Evolutionary conservation across 2,329 filamentous ascomycete species (phyloP), one percentile per base, ranked within the genome.

Genomic region (Pestalotiopsis sp.): DNA sequence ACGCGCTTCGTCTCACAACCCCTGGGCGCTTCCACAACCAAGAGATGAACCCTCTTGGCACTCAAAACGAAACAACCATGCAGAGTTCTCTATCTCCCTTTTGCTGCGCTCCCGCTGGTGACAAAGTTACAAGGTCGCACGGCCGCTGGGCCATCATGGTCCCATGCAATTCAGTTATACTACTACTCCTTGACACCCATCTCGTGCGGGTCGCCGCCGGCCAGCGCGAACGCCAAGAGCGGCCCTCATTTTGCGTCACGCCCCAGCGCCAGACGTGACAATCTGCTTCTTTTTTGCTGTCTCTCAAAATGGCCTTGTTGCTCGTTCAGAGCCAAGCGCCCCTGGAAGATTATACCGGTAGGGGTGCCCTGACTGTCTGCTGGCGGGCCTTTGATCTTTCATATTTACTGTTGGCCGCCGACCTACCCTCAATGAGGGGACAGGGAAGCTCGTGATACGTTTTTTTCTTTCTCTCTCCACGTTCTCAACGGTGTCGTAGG

Each of bases 21-120:
- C 63, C 49, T 52, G 61, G 27, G 17, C 13, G 12, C 27, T 65
- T 25, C 63, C n/a, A 25, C 20, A 38, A 65, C 45, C 36, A 65
- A 57, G 49, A 49, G 45, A 55, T 36, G 41, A 52, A 55, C 63
- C 49, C 38, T 64, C 63, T 65, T 65, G 63, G 63, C 63, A 65
- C 20, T 58, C 63, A 65, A 65, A 65, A 65, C 63, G 41, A 65
- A 65, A 65, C 63, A 65, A 39, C 39, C 45, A 45, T 45, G 11
- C 31, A 36, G 31, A 36, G 31, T 36, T 36, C 31, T 65, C 11
- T 52, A 4, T 17, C 41, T 52, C 6, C 23, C 17, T 23, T n/a
- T n/a, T 52, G 6, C n/a, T 52, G 17, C n/a, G 7, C 6, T n/a
- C 45, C 9, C 17, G 17, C 17, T 23, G 17, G 17, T 52, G 45